Evolutionary conservation across 2,329 filamentous ascomycete genomes (phyloP).

Genomic region (Byssochlamys sp.): DNA sequence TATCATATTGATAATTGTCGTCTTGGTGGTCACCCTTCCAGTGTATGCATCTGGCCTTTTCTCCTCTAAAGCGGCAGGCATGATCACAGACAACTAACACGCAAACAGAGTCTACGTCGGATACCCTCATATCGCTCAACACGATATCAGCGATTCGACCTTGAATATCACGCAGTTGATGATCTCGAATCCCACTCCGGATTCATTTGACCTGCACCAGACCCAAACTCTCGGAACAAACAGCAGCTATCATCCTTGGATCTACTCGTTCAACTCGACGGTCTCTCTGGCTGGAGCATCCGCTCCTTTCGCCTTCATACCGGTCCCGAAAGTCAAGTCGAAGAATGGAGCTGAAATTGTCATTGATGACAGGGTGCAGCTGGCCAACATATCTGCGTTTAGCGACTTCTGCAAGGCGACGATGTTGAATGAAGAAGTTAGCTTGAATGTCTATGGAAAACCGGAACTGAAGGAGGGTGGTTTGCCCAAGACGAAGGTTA

Average conservation of each 20-base stretch:
- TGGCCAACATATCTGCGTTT: slow-evolving; percentile 40
- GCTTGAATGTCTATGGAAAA: slow-evolving; percentile 42
- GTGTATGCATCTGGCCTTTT: slow-evolving; percentile 37
- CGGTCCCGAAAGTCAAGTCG: slow-evolving; percentile 38
- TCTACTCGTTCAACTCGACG: slow-evolving; percentile 45
- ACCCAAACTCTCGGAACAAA: slow-evolving; percentile 38
- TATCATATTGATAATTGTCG: slow-evolving; percentile 40
- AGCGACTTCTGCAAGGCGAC: slow-evolving; percentile 41
- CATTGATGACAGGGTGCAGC: slow-evolving; percentile 36
- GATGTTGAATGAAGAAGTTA: slow-evolving; percentile 41
- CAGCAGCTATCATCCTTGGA: slow-evolving; percentile 44
- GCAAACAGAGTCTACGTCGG: slow-evolving; percentile 46
- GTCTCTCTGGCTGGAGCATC: slow-evolving; percentile 38
- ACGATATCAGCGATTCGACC: slow-evolving; percentile 43
- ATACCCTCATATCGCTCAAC: slow-evolving; percentile 50
- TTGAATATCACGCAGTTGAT: slow-evolving; percentile 43
- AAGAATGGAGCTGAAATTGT: slow-evolving; percentile 33
- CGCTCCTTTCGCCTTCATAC: slow-evolving; percentile 36
- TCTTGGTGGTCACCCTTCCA: slow-evolving; percentile 47
- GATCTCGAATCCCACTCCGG: slow-evolving; percentile 41
- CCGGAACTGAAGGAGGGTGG: slow-evolving; percentile 43
- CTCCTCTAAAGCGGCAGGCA: not conserved
- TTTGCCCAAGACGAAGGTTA: slow-evolving; percentile 42
- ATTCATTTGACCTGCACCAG: slow-evolving; percentile 42
- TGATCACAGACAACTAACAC: not conserved